Percentiles rank a stretch among this genome's conserved stretches.
These are phyloP conservation scores for Cafeteria roenbergensis DNA, from an alignment of 108 stramenopile species.

Conservation along the genomic window DNA sequence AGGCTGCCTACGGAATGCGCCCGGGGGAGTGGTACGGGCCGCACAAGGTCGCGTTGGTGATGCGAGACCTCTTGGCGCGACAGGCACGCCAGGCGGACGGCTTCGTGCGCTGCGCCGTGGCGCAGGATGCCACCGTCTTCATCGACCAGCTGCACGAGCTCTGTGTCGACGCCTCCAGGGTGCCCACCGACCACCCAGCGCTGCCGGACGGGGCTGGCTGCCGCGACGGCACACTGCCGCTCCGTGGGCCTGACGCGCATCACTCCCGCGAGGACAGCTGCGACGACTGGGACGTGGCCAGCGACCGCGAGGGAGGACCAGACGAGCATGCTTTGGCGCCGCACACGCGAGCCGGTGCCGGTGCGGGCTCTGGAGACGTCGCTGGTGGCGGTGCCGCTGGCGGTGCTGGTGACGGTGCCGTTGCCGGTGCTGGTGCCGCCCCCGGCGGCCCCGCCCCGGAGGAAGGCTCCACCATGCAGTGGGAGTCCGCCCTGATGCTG, in stretches of 20 bases:
- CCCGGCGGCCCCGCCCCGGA: background rate
- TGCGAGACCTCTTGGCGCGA: slow-evolving; percentile 28
- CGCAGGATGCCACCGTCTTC: background rate
- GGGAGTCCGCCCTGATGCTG: slow-evolving; percentile 24
- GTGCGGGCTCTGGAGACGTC: too few relatives aligned
- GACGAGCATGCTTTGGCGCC: too few relatives aligned
- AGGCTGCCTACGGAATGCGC: slow-evolving; percentile 36
- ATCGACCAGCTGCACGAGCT: background rate
- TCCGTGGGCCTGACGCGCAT: too few relatives aligned
- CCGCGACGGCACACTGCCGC: background rate
- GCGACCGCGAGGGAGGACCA: too few relatives aligned
- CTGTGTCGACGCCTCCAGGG: background rate
- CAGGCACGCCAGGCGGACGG: background rate
- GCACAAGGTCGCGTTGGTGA: slow-evolving; percentile 32
- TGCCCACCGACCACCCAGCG: background rate
- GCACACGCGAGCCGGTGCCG: too few relatives aligned
- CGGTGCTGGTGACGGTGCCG: too few relatives aligned
- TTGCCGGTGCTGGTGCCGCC: too few relatives aligned
- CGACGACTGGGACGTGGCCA: too few relatives aligned
- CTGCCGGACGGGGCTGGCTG: background rate
- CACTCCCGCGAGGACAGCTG: too few relatives aligned
- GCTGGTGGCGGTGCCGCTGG: too few relatives aligned
- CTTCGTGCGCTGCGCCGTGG: background rate
- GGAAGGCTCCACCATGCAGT: slow-evolving; percentile 1
- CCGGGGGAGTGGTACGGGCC: slow-evolving; percentile 52